Percentiles rank a stretch among this genome's conserved stretches.
These are phyloP conservation scores for Zymoseptoria passerinii DNA, from an alignment of 2,329 filamentous ascomycete genomes.

Conservation along the genomic window DNA sequence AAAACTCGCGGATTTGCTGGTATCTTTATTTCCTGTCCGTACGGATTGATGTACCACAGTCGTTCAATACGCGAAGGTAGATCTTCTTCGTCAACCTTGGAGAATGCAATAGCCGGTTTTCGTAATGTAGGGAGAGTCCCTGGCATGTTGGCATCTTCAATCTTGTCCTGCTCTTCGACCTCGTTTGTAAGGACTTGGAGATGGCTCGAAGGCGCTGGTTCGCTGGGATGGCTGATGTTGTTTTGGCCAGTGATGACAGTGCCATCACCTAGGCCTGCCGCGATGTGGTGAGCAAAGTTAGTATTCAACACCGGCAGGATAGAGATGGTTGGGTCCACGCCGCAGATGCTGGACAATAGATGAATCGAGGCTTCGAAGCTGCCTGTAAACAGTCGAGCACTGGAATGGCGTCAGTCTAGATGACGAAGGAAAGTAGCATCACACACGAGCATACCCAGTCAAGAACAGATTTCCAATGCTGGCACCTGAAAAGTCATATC, in stretches of 20 bases:
- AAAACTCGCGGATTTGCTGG: constrained; percentile 74
- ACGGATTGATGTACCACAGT: constrained; percentile 97
- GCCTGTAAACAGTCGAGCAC: constrained; percentile 81
- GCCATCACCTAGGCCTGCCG: constrained; percentile 68
- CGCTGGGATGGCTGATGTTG: constrained; percentile 77
- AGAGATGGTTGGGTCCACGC: constrained; percentile 65
- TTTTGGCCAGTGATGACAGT: constrained; percentile 83
- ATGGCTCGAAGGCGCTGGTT: constrained; percentile 37
- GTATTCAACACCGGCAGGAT: constrained; percentile 89
- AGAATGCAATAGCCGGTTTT: constrained; percentile 73
- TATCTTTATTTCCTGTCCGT: constrained; percentile 89
- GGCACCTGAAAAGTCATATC: constrained; percentile 43
- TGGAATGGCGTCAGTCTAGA: constrained; percentile 34
- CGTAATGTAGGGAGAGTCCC: constrained; percentile 73
- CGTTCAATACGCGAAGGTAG: constrained; percentile 68
- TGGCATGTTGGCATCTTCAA: constrained; percentile 74
- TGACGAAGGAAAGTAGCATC: background rate
- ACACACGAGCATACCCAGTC: constrained; percentile 35
- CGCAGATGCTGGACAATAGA: constrained; percentile 75
- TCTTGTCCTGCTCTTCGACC: constrained; percentile 47
- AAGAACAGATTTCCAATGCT: constrained; percentile 46
- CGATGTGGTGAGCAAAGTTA: constrained; percentile 93
- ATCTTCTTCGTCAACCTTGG: constrained; percentile 66
- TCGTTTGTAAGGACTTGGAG: constrained; percentile 35
- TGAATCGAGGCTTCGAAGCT: constrained; percentile 91